These are phyloP conservation scores for Hymenoscyphus scutula DNA, from an alignment of 2,329 filamentous ascomycete genomes.

Conservation along the genomic window DNA sequence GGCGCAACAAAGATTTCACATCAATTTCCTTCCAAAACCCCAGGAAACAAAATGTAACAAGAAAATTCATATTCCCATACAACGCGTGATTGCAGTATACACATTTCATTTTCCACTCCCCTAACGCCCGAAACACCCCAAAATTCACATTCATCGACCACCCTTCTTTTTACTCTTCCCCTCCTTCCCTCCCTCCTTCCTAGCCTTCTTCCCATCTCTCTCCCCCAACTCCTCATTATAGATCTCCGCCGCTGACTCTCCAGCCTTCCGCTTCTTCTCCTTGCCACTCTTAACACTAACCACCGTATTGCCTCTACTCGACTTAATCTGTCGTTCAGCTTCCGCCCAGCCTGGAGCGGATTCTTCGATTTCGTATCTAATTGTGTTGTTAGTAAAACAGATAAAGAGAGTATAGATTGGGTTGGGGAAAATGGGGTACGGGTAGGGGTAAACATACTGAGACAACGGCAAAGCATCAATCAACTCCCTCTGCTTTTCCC, in stretches of 20 bases:
- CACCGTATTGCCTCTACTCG: conserved; percentile 56
- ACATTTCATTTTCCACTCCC: background rate
- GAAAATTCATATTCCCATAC: no score
- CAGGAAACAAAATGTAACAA: no score
- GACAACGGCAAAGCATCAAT: conserved; percentile 90
- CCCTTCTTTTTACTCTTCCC: conserved; percentile 1
- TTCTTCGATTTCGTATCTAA: conserved; percentile 63
- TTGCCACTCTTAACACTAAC: conserved; percentile 83
- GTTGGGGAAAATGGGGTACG: background rate
- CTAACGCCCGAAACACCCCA: background rate
- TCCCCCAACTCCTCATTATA: conserved; percentile 56
- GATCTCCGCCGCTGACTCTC: conserved; percentile 55
- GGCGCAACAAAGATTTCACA: no score
- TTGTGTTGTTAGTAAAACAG: conserved; percentile 24
- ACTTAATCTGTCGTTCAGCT: conserved; percentile 73
- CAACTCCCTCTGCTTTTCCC: conserved; percentile 78
- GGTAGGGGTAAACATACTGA: conserved; percentile 57
- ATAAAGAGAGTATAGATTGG: no score
- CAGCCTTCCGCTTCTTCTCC: conserved; percentile 67
- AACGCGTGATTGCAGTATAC: no score
- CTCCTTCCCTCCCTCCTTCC: conserved; percentile 41
- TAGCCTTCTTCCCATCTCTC: conserved; percentile 52
- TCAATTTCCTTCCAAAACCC: no score
- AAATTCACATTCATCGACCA: no score
- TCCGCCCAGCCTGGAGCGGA: conserved; percentile 62